Conservation (phyloP, 331 rosid genomes). For the Rosa hybrid region DNA sequence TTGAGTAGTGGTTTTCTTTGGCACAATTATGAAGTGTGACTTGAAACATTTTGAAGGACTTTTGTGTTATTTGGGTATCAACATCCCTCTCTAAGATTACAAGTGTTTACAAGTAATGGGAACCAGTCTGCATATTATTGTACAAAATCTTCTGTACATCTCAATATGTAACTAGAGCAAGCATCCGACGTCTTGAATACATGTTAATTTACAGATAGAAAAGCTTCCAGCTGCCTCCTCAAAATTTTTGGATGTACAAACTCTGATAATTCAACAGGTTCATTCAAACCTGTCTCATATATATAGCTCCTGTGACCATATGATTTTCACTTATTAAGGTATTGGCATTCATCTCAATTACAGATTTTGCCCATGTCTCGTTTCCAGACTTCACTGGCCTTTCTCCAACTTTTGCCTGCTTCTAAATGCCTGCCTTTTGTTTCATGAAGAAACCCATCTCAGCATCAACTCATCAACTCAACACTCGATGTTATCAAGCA, state of each 20-base stretch:
- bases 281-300: not conserved
- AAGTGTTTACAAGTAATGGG: slow-evolving; percentile 2
- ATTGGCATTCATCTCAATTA: slow-evolving; percentile 1
- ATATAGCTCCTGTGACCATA: slow-evolving; percentile 18
- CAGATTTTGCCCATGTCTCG: not conserved
- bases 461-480: not conserved
- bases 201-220: slow-evolving; percentile 15
- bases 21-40: not conserved
- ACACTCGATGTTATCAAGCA: not conserved
- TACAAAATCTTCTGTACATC: slow-evolving; percentile 28
- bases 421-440: slow-evolving; percentile 16
- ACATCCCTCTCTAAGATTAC: not conserved
- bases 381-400: not conserved
- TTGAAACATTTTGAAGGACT: not conserved
- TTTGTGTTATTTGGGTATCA: not conserved
- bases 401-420: not conserved
- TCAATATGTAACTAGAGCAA: slow-evolving; percentile 18
- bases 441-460: not conserved
- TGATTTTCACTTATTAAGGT: not conserved
- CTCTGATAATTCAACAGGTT: not conserved
- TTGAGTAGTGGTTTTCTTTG: not conserved
- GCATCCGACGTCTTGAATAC: slow-evolving; percentile 9
- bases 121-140: slow-evolving; percentile 8
- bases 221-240: slow-evolving; percentile 17
- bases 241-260: slow-evolving; percentile 15